Base-by-base conservation (phyloP, 176 grass and related monocot genomes). In the Oryza punctata region DNA sequence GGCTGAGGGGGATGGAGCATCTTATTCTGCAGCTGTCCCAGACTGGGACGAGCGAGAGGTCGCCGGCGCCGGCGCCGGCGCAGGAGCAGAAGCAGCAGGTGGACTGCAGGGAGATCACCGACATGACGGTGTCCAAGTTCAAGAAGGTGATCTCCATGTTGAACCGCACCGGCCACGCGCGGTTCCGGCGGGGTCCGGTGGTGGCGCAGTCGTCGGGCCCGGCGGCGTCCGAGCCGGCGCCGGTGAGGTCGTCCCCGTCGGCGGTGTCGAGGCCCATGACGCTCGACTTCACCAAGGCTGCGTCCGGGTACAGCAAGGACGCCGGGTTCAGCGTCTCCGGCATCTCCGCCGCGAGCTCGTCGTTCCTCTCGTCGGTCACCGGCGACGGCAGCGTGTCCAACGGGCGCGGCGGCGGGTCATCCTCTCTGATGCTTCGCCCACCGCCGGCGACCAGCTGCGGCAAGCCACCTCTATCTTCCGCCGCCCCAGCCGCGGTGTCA, bases 71-170 rank as follows among this genome's bases (percentile, higher is more conserved):
- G 24, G 5, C 26, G 10, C 24, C 12, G 30, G n/a, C 19, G 7
- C 16, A 5, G 35, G 5, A 12, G 12, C 71, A 44, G 8, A 12
- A 38, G 38, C 25, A 73, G 68, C 70, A 15, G 80, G 46, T 82
- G 0, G 92, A 97, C 77, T 94, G 91, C 88, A 63, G 72, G 19
- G 88, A 97, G 89, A 88, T 97, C 67, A 87, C 95, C n/a, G 83
- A 93, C 54, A 77, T 92, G 45, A 94, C 92, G 13, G 84, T 97
- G 24, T 89, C 90, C 67, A 97, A 91, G 85, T 97, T 97, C 79
- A 91, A 84, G 81, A 92, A 97, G 84, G 88, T 94, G n/a, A 94
- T 97, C 44, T 93, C 95, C 12, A 85, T 97, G 70, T 81, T 94
- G 12, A 93, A 97, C 71, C 88, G 92, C 70, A 97, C 92, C 21